Base-by-base conservation (phyloP, 2,329 filamentous ascomycete genomes). In the Fusarium compactum region DNA sequence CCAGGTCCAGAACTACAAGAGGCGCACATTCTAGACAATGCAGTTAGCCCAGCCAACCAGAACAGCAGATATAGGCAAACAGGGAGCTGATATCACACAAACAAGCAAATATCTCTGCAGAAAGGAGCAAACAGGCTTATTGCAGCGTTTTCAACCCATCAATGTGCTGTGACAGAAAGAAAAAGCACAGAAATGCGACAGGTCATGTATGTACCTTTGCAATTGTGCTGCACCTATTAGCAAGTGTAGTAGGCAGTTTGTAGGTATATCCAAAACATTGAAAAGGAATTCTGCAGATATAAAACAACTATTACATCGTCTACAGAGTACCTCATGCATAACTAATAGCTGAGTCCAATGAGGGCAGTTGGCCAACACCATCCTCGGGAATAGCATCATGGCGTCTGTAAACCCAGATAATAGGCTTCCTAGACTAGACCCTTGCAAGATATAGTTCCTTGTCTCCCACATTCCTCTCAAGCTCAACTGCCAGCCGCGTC, bases 391-490 rank as follows among this genome's bases (percentile, higher is more conserved):
- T 65, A 65, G 46, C 45, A 65, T 64, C 16, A 46, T 40, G 30
- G 41, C 51, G 44, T 32, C 18, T 38, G 16, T 29, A 43, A 41
- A 48, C 20, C 12, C n/a, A 45, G 40, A n/a, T 6, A 47, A 38
- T 38, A 38, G 18, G 25, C 44, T 47, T 47, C 18, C 20, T 14
- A 29, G 18, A 47, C 24, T 29, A 20, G 18, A 66, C 70, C 73
- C 73, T 70, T 75, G 73, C 63, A 53, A 45, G 30, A 47, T 27
- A 46, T 51, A 62, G 40, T 38, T 64, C 71, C 65, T 74, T 74
- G 73, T 75, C 70, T 75, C 43, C 68, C 73, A 75, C 73, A 75
- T 74, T 65, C 54, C 60, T 62, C 50, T 40, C 41, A 47, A 51
- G 20, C 34, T 18, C 27, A 67, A 52, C 62, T 43, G 65, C 68